Conservation (phyloP, 345 rosid species). For the Syzygium jambos region DNA sequence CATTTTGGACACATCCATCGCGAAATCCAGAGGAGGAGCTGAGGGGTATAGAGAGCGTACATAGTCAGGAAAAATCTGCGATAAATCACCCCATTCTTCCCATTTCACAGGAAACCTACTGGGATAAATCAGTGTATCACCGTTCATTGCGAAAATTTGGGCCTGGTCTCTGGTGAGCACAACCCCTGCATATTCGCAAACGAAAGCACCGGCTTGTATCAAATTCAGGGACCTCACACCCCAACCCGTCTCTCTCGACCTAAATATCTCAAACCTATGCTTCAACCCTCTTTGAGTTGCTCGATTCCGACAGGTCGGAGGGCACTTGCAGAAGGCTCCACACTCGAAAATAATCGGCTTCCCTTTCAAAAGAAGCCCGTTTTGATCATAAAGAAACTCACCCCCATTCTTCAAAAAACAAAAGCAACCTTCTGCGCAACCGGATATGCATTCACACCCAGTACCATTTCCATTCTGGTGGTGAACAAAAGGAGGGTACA, state of each 20-base stretch:
- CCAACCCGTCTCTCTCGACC: slow-evolving; percentile 91
- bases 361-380: slow-evolving; percentile 60
- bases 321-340: slow-evolving; percentile 64
- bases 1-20: slow-evolving; percentile 92
- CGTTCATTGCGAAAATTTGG: slow-evolving; percentile 66
- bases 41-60: slow-evolving; percentile 52
- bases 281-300: slow-evolving; percentile 68
- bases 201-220: slow-evolving; percentile 82
- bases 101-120: slow-evolving; percentile 57
- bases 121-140: slow-evolving; percentile 73
- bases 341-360: slow-evolving; percentile 79
- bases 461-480: slow-evolving; percentile 21
- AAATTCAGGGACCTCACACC: slow-evolving; percentile 85
- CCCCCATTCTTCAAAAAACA: slow-evolving; percentile 76
- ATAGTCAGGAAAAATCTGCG: slow-evolving; percentile 50
- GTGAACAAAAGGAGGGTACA: slow-evolving; percentile 47
- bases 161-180: slow-evolving; percentile 88
- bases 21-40: slow-evolving; percentile 78
- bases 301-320: slow-evolving; percentile 71
- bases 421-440: slow-evolving; percentile 60
- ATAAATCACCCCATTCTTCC: slow-evolving; percentile 86
- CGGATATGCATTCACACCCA: slow-evolving; percentile 66
- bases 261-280: slow-evolving; percentile 70
- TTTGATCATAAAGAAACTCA: slow-evolving; percentile 64
- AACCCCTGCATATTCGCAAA: slow-evolving; percentile 87